These are phyloP conservation scores for Edaphochlamys debaryana DNA, from an alignment of 139 green algal genomes.

Conservation along the genomic window DNA sequence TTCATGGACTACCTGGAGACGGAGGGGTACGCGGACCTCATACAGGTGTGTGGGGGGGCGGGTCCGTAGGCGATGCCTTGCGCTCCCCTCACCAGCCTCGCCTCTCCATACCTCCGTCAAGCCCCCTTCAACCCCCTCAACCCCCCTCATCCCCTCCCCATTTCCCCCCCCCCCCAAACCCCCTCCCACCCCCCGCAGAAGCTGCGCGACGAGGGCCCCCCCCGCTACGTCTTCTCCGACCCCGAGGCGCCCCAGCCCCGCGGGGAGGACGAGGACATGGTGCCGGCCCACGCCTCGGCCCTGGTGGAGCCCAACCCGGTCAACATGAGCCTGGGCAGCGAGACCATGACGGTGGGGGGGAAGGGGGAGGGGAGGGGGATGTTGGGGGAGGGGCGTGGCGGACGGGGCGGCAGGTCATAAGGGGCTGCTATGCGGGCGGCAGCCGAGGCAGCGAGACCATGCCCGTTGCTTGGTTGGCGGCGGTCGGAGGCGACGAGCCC, in stretches of 20 bases:
- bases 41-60: slow-evolving; percentile 23
- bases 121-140: neutral
- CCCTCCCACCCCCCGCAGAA: no score
- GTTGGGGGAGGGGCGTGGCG: no score
- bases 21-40: slow-evolving; percentile 1
- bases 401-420: no score
- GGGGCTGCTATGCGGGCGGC: no score
- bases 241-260: slow-evolving; percentile 14
- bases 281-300: neutral
- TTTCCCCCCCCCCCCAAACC: neutral
- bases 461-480: no score
- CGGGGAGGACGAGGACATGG: neutral
- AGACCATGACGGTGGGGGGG: slow-evolving; percentile 3
- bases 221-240: neutral
- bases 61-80: no score
- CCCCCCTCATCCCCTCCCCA: neutral
- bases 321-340: neutral
- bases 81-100: no score
- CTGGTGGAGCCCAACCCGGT: slow-evolving; percentile 1
- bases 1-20: slow-evolving; percentile 65
- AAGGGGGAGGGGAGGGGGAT: neutral
- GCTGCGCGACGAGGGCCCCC: neutral
- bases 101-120: no score
- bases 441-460: no score
- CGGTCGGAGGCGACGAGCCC: no score